phyloP scores from a whole-genome alignment of 169 alveolate genomes.

The Eimeria brunetti region DNA sequence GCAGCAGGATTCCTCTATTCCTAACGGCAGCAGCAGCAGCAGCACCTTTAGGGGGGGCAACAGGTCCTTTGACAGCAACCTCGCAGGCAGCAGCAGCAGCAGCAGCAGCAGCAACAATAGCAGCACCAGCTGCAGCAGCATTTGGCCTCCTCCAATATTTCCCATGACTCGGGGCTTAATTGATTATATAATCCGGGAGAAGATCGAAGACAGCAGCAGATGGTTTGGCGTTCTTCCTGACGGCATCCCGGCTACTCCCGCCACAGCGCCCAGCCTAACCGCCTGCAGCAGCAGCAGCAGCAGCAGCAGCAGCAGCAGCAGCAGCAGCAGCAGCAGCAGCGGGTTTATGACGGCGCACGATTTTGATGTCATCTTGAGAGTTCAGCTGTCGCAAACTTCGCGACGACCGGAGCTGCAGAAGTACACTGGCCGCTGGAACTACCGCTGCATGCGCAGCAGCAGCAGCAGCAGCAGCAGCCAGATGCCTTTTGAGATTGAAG shows the following conservation, averaged over 20 bases:
- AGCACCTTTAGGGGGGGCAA: neutral
- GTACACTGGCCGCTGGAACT: conserved; percentile 66
- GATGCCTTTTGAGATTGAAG: conserved; percentile 5
- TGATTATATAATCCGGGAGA: neutral
- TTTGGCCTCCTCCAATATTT: conserved; percentile 7
- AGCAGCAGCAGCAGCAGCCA: conserved; percentile 10
- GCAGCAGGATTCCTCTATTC: neutral
- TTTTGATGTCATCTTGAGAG: conserved; percentile 50
- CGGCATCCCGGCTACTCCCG: neutral
- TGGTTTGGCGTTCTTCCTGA: conserved; percentile 8
- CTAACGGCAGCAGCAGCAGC: conserved; percentile 28
- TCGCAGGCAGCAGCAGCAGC: neutral
- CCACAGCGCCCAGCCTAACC: neutral
- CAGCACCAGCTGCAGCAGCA: neutral
- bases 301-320: conserved; percentile 26
- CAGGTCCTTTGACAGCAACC: neutral
- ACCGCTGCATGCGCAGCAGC: too few species aligned
- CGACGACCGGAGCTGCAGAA: conserved; percentile 72
- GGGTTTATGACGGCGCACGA: conserved; percentile 71
- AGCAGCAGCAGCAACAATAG: conserved; percentile 35
- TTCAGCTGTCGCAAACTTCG: conserved; percentile 64
- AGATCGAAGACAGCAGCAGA: neutral
- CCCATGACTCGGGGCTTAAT: conserved; percentile 13
- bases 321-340: conserved; percentile 55
- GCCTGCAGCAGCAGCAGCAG: neutral